Evolutionary conservation across 441 rosid species (phyloP).

Genomic region (Brassica hybrid): DNA sequence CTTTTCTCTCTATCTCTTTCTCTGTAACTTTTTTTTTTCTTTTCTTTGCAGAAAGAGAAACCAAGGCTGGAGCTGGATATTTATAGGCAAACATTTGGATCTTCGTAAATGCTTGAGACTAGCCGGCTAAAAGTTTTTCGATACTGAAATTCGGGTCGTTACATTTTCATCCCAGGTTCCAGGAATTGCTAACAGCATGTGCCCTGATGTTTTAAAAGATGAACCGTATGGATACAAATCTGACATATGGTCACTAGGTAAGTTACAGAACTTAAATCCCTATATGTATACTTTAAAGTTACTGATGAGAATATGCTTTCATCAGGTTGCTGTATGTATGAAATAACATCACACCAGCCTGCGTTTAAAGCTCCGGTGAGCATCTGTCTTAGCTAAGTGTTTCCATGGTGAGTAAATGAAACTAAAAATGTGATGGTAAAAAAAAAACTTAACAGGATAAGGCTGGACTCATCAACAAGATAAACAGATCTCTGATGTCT

Average conservation of each 20-base stretch:
- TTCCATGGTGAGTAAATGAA: conserved; percentile 26
- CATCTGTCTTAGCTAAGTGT: conserved; percentile 26
- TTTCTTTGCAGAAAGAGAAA: too few species aligned
- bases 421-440: conserved; percentile 14
- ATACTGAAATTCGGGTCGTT: too few species aligned
- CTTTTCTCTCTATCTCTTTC: too few species aligned
- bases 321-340: conserved; percentile 96
- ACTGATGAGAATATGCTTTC: conserved; percentile 34
- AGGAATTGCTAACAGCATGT: conserved; percentile 92
- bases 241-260: conserved; percentile 97
- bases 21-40: too few species aligned
- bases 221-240: conserved; percentile 93
- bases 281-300: conserved; percentile 4
- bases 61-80: too few species aligned
- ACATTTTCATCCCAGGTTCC: conserved; percentile 56
- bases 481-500: conserved; percentile 82
- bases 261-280: conserved; percentile 37
- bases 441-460: conserved; percentile 62
- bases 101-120: too few species aligned
- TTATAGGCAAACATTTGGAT: too few species aligned
- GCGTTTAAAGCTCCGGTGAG: conserved; percentile 92
- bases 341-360: conserved; percentile 93
- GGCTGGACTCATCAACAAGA: conserved; percentile 88
- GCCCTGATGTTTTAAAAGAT: conserved; percentile 90
- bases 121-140: too few species aligned